These are phyloP conservation scores for Picea sitchensis DNA, from an alignment of 75 land plant genomes.

Conservation along the genomic window DNA sequence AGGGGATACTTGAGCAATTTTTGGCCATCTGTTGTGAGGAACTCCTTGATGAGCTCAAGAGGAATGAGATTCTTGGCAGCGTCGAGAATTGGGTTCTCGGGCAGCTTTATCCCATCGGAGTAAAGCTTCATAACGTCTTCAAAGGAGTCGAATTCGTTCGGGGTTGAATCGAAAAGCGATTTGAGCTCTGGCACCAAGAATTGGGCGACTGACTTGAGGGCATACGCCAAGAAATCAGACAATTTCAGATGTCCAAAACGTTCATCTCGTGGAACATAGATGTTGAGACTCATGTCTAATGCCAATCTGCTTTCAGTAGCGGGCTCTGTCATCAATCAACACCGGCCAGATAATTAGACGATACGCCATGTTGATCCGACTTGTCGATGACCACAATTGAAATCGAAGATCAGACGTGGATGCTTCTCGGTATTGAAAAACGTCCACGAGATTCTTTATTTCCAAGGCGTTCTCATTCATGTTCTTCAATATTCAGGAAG, in stretches of 20 bases:
- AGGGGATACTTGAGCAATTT: constrained; percentile 38
- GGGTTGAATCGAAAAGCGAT: constrained; percentile 35
- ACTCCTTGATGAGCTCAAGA: constrained; percentile 39
- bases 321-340: constrained; percentile 39
- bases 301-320: constrained; percentile 53
- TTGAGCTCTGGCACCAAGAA: constrained; percentile 30
- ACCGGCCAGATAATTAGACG: neutral
- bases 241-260: constrained; percentile 66
- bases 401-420: too few relatives aligned
- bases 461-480: too few relatives aligned
- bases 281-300: constrained; percentile 18
- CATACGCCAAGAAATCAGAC: constrained; percentile 47
- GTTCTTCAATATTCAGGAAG: too few relatives aligned
- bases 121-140: constrained; percentile 62
- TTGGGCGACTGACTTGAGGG: constrained; percentile 33
- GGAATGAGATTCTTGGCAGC: constrained; percentile 25
- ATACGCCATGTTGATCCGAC: too few relatives aligned
- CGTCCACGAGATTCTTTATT: too few relatives aligned
- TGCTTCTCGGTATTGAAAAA: too few relatives aligned
- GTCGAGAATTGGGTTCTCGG: constrained; percentile 2
- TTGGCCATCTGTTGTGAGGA: constrained; percentile 29
- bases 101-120: constrained; percentile 41
- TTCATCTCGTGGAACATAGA: constrained; percentile 78
- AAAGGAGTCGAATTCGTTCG: constrained; percentile 53
- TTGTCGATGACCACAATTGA: too few relatives aligned